Evolutionary conservation across 1,284 basidiomycete species (phyloP), one percentile per base, ranked within the genome.

Genomic region (Cutaneotrichosporon sp.): DNA sequence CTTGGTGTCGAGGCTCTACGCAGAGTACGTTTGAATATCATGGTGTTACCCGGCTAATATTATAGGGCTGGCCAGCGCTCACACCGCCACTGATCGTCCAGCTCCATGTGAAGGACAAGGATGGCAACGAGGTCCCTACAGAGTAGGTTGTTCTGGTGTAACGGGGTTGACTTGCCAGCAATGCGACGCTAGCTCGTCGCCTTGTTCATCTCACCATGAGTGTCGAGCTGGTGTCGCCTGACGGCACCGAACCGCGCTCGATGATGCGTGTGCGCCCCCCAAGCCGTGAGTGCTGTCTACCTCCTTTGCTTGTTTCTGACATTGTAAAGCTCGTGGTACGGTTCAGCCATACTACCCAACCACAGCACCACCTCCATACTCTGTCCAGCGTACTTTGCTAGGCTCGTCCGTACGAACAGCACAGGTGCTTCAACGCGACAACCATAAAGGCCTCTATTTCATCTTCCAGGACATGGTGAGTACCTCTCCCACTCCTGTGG

Each of bases 391-490:
- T 34, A 59, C 57, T 2, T 42, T 59, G 13, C 34, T 59, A 4
- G 57, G 57, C 2, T 59, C 57, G 0, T 51, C 49, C 18, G 57
- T 59, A 8, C 46, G 57, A 8, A 59, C 57, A 1, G 54, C 57
- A 1, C 57, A 59, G 15, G 42, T 59, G 4, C 34, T 59, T 7
- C 53, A 44, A 10, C 54, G 54, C 14, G 57, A 59, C 5, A 49
- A 52, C 7, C 47, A 49, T 18, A 59, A 59, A 26, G 57, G 54
- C 0, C 41, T 59, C 17, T 55, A 54, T 17, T 59, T 59, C 30
- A 59, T 59, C 33, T 59, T 59, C 38, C 57, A 59, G 26, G 57
- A 59, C 37, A 51, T 59, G 57, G 57, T 59, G 33, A 17, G 57
- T 59, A 4, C 10, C n/a, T 9, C 15, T 26, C 18, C 8, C 4